phyloP scores from a whole-genome alignment of 805 yeast species.

The Ogataea nitratoaversa region DNA sequence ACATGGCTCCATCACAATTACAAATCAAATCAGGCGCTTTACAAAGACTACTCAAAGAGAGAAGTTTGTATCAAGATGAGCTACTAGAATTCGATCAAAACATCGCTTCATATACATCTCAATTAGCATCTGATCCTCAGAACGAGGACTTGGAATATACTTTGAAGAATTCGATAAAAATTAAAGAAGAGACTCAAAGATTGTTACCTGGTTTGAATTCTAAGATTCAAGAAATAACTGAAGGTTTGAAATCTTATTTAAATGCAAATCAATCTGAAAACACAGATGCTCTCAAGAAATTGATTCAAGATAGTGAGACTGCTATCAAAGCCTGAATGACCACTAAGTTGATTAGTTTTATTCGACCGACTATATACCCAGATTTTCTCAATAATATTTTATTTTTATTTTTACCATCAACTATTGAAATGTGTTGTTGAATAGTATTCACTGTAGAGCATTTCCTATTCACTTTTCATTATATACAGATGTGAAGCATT shows the following conservation, averaged over 20 bases:
- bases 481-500: too few relatives aligned
- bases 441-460: too few relatives aligned
- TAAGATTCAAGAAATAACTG: constrained; percentile 20
- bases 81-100: constrained; percentile 29
- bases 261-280: constrained; percentile 16
- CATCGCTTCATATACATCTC: constrained; percentile 6
- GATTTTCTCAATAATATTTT: not conserved
- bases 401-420: not conserved
- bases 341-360: not conserved
- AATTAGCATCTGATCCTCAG: constrained; percentile 11
- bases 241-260: constrained; percentile 21
- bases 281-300: constrained; percentile 15
- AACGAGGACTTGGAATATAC: constrained; percentile 25
- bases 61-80: constrained; percentile 56
- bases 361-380: not conserved
- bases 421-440: not conserved
- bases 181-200: constrained; percentile 27
- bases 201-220: constrained; percentile 23
- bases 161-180: constrained; percentile 22
- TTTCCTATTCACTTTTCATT: too few relatives aligned
- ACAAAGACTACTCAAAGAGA: constrained; percentile 67
- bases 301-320: constrained; percentile 22
- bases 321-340: not conserved
- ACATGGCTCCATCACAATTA: constrained; percentile 65
- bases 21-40: constrained; percentile 72